Evolutionary conservation across 163 green algal species (phyloP), one percentile per base, ranked within the genome.

Genomic region (Chlorella variabilis): DNA sequence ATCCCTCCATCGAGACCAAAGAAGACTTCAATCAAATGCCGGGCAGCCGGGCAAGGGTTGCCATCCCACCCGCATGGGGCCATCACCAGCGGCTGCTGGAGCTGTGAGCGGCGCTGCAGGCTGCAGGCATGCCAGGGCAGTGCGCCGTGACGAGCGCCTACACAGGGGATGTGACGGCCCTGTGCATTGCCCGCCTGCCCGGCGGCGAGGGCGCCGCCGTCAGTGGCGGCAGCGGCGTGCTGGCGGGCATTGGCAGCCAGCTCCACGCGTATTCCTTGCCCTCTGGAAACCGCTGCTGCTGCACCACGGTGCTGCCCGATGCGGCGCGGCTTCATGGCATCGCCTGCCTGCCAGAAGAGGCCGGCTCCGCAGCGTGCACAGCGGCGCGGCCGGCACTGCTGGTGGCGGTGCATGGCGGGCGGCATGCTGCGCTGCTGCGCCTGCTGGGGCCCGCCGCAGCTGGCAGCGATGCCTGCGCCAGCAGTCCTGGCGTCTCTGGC

Each of bases 171-270:
- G 41, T 73, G 21, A 71, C 75, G 2, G 59, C 75, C 2, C 75
- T 81, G 31, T 45, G 29, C 29, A 20, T 62, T 5, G 59, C 23
- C 25, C n/a, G 17, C 1, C 25, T 78, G 51, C 51, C 23, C 0
- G 7, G 15, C 25, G 21, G n/a, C 65, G 25, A 8, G 1, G 1
- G 4, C 18, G 59, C 41, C 31, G 38, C 13, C 62, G 41, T 5
- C 77, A 21, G 15, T 27, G 23, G 34, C 36, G 23, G 18, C 62
- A 15, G 38, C 61, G 23, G 17, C 27, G n/a, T 86, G 20, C 31
- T 66, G 82, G 80, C 81, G 66, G 84, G 83, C 66, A 77, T 85
- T 17, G 87, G 87, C 21, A 88, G 85, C 49, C 85, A 90, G 41
- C 45, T 91, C 21, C 67, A 83, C 20, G 54, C 73, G 4, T 90